Conservation (phyloP, 345 rosid genomes). For the Sisymbrium altissimum region DNA sequence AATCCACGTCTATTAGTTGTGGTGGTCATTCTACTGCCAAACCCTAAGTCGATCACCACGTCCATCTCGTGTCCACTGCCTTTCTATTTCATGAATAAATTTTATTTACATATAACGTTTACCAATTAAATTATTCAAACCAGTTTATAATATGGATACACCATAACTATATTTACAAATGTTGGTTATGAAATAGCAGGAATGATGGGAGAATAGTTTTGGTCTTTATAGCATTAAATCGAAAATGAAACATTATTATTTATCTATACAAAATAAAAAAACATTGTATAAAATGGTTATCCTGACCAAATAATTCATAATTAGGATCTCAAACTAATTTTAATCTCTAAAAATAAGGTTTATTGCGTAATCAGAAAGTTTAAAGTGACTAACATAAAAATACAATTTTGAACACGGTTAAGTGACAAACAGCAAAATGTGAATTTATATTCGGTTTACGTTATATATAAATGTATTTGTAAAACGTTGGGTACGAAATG, state of each 20-base stretch:
- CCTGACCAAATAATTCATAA: neutral
- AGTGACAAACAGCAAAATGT: neutral
- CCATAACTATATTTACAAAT: neutral
- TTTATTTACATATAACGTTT: neutral
- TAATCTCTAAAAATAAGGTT: neutral
- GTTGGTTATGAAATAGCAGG: neutral
- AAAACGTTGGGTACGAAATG: neutral
- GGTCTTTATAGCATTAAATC: neutral
- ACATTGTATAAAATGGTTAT: neutral
- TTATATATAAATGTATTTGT: neutral
- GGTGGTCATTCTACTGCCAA: constrained; percentile 55
- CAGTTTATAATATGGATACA: neutral
- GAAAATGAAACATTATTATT: neutral
- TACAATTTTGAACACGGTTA: neutral
- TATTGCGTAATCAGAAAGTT: neutral
- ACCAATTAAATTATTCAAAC: neutral
- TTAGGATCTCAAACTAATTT: neutral
- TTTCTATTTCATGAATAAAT: constrained; percentile 10
- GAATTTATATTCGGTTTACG: neutral
- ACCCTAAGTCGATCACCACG: constrained; percentile 40
- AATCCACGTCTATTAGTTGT: constrained; percentile 70
- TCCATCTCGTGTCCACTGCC: constrained; percentile 31
- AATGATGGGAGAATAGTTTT: neutral
- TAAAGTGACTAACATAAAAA: neutral
- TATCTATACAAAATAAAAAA: neutral